Base-by-base conservation (phyloP, 2,329 filamentous ascomycete genomes). In the Cephalotrichum gorgonifer region DNA sequence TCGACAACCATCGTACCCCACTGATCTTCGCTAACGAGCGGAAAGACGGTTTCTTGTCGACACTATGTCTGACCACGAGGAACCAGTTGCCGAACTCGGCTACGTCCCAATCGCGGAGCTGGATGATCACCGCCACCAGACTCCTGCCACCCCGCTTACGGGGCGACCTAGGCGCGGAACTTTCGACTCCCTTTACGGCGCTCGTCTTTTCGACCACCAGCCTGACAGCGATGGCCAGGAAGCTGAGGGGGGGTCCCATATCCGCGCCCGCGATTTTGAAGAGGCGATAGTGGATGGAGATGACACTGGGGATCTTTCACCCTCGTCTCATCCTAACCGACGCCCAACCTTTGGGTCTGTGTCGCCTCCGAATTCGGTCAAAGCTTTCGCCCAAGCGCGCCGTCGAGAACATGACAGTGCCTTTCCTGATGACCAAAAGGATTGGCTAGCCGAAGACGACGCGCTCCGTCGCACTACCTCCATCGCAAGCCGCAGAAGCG, bases 321-420 rank as follows among this genome's bases (percentile, higher is more conserved):
- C 69, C 6, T 62, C 61, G 17, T 55, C 60, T 28, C 64, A 67
- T 6, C 73, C 69, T 33, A 69, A 67, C 51, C 77, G 79, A 15
- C 75, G 78, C 50, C 72, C 75, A 50, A 77, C 77, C 46, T 69
- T 84, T 48, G 75, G 74, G 49, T 88, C 87, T 1, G 71, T 79
- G 2, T 97, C 93, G 6, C 91, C 91, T 11, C 93, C 93, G 7
- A 98, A 96, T 65, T 98, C 93, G 0, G 89, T 98, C 47, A 95
- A 97, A 64, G 93, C 93, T 4, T 98, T 98, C 65, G 93, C 93
- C 17, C 87, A 93, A 59, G 87, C 88, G 49, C 85, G 88, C 46
- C 86, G 88, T 51, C 84, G 90, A 51, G 87, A 91, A 61, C 85
- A 90, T 41, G 88, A 82, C 52, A 62, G 75, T 60, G 82, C 75